Evolutionary conservation across 169 alveolate genomes (phyloP).

Genomic region (Eimeria falciformis): DNA sequence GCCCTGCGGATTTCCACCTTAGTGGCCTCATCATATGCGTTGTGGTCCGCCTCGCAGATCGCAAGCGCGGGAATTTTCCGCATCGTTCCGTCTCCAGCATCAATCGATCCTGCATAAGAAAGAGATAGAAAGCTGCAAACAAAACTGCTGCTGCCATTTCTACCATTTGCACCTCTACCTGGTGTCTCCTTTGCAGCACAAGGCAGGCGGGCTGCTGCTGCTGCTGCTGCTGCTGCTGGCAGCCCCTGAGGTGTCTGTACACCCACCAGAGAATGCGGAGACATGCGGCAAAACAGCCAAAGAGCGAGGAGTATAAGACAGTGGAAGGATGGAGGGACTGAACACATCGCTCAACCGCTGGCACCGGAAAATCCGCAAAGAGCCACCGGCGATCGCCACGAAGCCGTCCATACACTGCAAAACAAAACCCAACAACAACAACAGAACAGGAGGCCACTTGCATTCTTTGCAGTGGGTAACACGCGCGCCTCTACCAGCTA

Average conservation of each 20-base stretch:
- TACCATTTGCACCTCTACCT: not conserved
- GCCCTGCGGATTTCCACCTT: conserved; percentile 83
- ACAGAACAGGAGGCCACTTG: too few species aligned
- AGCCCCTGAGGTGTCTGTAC: not conserved
- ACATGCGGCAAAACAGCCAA: conserved; percentile 90
- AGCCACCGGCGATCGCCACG: conserved; percentile 93
- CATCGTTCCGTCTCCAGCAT: conserved; percentile 73
- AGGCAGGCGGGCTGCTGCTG: too few species aligned
- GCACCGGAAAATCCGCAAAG: conserved; percentile 89
- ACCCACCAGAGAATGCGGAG: conserved; percentile 39
- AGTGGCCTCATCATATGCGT: conserved; percentile 89
- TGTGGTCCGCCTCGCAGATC: conserved; percentile 93
- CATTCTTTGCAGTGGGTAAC: too few species aligned
- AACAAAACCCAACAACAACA: conserved; percentile 26
- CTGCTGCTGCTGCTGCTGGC: not conserved
- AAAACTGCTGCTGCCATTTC: too few species aligned
- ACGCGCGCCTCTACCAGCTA: too few species aligned
- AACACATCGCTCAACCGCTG: conserved; percentile 93
- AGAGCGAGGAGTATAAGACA: conserved; percentile 95
- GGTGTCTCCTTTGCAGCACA: not conserved
- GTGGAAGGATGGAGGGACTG: conserved; percentile 88
- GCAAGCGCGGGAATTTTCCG: conserved; percentile 84
- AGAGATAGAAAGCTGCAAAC: too few species aligned
- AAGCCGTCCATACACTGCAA: conserved; percentile 92
- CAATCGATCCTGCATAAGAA: conserved; percentile 3